Base-by-base conservation (phyloP, 495 filamentous ascomycete species). In the Barbatosphaeria neglecta region DNA sequence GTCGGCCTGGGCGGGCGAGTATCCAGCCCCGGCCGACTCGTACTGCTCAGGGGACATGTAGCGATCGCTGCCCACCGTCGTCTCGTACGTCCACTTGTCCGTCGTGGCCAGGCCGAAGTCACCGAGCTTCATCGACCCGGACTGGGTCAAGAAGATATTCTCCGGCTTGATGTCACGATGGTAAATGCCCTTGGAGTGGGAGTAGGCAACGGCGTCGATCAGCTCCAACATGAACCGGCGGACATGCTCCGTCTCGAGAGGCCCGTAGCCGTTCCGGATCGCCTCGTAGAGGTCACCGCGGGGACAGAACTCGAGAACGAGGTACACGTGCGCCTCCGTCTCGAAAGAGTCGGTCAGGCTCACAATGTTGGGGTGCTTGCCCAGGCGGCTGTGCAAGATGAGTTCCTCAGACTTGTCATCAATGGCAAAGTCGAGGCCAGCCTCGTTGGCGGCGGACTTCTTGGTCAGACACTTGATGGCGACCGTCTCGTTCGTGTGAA, bases 41-140 rank as follows among this genome's bases (percentile, higher is more conserved):
- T 89, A 97, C 57, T 98, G 92, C 64, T 97, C 92, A 16, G 92
- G 92, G 42, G 92, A 88, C 92, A 98, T 98, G 67, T 98, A 98
- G 25, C 92, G 86, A 56, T 98, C 93, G 63, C 90, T 96, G 44
- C 92, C 92, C 41, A 98, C 92, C 49, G 83, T 87, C 28, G 81
- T 82, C 66, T 98, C 92, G 55, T 84, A 80, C 37, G 83, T 89
- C 89, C 87, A 95, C 53, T 74, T 63, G 25, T 93, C 87, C 3
- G 77, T 80, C 8, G 90, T 95, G 39, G 87, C 89, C 39, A 98
- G 73, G 46, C 92, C 92, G 60, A 97, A 93, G 64, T 98, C 92
- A 56, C 92, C 92, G 31, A 98, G 81, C 68, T 98, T 98, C 82
- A 95, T 85, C 37, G 81, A 75, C 20, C 93, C 90, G 43, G 81